Percentiles rank a stretch among this genome's conserved stretches.
Evolutionary conservation across 2,329 filamentous ascomycete genomes (phyloP).

Genomic region (Zasmidium cellare): DNA sequence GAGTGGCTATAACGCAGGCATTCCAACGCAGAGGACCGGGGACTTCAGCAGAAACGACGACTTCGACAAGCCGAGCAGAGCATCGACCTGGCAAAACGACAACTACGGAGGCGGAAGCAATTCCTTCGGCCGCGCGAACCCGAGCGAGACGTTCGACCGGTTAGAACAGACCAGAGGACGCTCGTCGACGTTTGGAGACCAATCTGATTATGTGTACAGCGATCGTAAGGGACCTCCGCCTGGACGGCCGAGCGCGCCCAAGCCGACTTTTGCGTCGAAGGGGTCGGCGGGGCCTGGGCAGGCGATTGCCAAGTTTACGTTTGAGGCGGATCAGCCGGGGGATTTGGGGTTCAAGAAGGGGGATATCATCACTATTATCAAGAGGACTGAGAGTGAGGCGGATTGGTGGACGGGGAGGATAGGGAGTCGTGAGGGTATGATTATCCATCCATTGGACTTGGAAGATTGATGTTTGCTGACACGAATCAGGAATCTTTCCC

Average conservation of each 20-base stretch:
- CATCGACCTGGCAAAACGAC: slow-evolving; percentile 74
- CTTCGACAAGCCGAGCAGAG: slow-evolving; percentile 56
- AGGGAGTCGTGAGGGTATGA: slow-evolving; percentile 66
- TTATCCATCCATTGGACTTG: not conserved
- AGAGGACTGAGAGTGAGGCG: slow-evolving; percentile 89
- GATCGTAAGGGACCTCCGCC: slow-evolving; percentile 60
- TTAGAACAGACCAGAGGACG: slow-evolving; percentile 31
- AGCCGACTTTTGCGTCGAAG: slow-evolving; percentile 72
- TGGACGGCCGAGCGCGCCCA: slow-evolving; percentile 79
- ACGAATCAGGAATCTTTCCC: slow-evolving; percentile 66
- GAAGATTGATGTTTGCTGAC: not conserved
- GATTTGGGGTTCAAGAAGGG: slow-evolving; percentile 97
- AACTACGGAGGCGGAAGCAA: slow-evolving; percentile 63
- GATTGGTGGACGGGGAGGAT: slow-evolving; percentile 98
- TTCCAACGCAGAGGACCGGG: slow-evolving; percentile 51
- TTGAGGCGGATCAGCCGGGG: slow-evolving; percentile 89
- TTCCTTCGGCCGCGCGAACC: slow-evolving; percentile 53
- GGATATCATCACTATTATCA: slow-evolving; percentile 89
- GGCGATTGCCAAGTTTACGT: slow-evolving; percentile 70
- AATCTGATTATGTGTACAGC: slow-evolving; percentile 55
- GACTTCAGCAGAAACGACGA: slow-evolving; percentile 43
- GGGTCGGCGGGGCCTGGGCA: slow-evolving; percentile 30
- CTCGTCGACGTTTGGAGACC: slow-evolving; percentile 43
- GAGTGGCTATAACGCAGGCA: slow-evolving; percentile 68
- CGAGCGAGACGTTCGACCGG: slow-evolving; percentile 52